A percentile compares a stretch with the other conserved stretches of the same genome.
Conservation (phyloP, 2,329 filamentous ascomycete species). For the Hysterium pulicare region DNA sequence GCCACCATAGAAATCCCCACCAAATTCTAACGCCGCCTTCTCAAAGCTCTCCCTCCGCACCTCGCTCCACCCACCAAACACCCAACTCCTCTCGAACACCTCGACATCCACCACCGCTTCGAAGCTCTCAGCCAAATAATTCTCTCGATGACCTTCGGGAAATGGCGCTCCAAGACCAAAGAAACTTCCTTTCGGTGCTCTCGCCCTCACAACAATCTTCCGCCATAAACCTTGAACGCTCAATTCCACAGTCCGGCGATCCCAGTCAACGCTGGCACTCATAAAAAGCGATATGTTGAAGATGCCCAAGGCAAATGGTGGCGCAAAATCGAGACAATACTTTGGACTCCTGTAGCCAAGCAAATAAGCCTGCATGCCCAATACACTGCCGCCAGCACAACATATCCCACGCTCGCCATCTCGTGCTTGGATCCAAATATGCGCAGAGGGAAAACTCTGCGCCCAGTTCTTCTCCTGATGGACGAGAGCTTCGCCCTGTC, state of each 20-base stretch:
- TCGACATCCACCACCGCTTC: conserved; percentile 43
- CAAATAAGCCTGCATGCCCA: conserved; percentile 42
- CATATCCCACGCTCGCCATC: conserved; percentile 18
- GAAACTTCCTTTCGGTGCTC: conserved; percentile 41
- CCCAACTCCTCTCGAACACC: conserved; percentile 34
- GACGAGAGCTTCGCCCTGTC: conserved; percentile 37
- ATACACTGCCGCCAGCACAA: conserved; percentile 32
- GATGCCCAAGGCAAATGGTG: conserved; percentile 42
- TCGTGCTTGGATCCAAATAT: conserved; percentile 36
- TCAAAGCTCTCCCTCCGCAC: conserved; percentile 41
- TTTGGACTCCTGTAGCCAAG: conserved; percentile 41
- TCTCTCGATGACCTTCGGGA: conserved; percentile 43
- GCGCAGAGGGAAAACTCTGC: conserved; percentile 43
- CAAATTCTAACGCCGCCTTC: conserved; percentile 48
- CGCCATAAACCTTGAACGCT: conserved; percentile 38
- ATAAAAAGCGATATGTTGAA: conserved; percentile 42
- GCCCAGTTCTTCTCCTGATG: conserved; percentile 55
- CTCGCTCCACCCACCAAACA: conserved; percentile 39
- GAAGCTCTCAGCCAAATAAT: conserved; percentile 48
- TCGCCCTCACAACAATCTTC: conserved; percentile 41
- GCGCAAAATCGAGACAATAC: conserved; percentile 41
- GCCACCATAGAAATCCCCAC: conserved; percentile 46
- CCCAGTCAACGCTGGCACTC: conserved; percentile 40
- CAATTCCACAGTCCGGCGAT: conserved; percentile 36
- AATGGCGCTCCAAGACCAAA: conserved; percentile 47